phyloP scores from a whole-genome alignment of 257 asterid genomes.

The Coffea eugenioides region DNA sequence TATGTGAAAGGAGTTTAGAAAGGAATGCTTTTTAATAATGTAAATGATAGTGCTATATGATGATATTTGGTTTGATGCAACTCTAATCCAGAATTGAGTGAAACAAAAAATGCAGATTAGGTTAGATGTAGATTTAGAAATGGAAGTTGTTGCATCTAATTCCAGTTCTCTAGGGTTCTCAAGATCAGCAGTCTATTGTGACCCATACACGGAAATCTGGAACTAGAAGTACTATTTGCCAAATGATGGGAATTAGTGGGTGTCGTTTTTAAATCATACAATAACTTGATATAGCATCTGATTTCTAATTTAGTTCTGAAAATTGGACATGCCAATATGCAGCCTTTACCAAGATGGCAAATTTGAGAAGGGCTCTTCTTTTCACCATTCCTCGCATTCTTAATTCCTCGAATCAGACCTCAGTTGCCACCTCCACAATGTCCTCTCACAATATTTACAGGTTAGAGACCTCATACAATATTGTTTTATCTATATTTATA shows the following conservation, averaged over 20 bases:
- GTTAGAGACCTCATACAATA: slow-evolving; percentile 7
- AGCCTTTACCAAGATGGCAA: slow-evolving; percentile 39
- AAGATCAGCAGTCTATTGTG: neutral
- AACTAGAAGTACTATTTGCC: neutral
- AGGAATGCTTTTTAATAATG: neutral
- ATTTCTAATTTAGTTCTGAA: neutral
- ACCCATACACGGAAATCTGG: neutral
- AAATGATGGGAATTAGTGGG: neutral
- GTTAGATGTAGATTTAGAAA: neutral
- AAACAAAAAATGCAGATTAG: neutral
- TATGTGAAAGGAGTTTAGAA: neutral
- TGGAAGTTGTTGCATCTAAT: neutral
- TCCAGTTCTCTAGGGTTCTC: neutral
- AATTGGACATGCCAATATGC: neutral
- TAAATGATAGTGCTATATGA: neutral
- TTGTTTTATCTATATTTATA: neutral
- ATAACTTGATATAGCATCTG: neutral
- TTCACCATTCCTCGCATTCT: slow-evolving; percentile 53
- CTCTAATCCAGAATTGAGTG: neutral
- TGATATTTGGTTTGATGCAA: neutral
- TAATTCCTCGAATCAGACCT: slow-evolving; percentile 32
- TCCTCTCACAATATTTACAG: slow-evolving; percentile 33
- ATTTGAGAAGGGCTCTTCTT: slow-evolving; percentile 50
- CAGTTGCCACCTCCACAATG: slow-evolving; percentile 24
- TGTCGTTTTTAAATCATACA: neutral